Conservation (phyloP, 768 basidiomycete genomes). For the Lentinula guzmanii region DNA sequence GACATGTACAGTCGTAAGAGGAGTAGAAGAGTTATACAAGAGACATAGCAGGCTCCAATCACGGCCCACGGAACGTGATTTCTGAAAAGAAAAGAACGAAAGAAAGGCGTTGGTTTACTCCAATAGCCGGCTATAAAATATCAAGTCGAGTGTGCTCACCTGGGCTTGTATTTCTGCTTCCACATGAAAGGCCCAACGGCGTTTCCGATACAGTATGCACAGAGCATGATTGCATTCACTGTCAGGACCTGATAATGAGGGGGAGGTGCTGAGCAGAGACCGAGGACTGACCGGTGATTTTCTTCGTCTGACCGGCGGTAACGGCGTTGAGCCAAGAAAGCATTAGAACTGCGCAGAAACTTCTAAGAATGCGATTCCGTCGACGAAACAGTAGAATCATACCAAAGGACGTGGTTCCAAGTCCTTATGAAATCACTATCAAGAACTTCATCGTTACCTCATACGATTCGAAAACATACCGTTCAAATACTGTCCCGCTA, state of each 20-base stretch:
- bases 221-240: constrained; percentile 66
- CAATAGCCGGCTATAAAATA: too few relatives aligned
- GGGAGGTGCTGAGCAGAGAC: background rate
- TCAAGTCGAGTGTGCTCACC: constrained; percentile 31
- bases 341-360: constrained; percentile 29
- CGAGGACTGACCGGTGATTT: constrained; percentile 23
- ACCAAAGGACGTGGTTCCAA: constrained; percentile 52
- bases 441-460: background rate
- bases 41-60: constrained; percentile 56
- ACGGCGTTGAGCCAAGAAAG: constrained; percentile 61
- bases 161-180: constrained; percentile 59
- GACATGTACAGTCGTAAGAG: constrained; percentile 44
- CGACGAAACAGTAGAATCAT: background rate
- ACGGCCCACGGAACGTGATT: constrained; percentile 18
- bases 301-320: constrained; percentile 70
- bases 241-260: constrained; percentile 21
- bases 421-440: constrained; percentile 18
- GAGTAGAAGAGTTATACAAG: constrained; percentile 42
- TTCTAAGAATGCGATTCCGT: background rate
- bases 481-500: constrained; percentile 38
- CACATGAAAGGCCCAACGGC: constrained; percentile 68
- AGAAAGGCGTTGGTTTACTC: too few relatives aligned
- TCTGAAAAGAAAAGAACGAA: background rate
- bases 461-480: constrained; percentile 25
- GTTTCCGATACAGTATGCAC: constrained; percentile 62